Evolutionary conservation across 2,329 filamentous ascomycete genomes (phyloP), one percentile per base, ranked within the genome.

Genomic region (Exutisphaerella laricina): DNA sequence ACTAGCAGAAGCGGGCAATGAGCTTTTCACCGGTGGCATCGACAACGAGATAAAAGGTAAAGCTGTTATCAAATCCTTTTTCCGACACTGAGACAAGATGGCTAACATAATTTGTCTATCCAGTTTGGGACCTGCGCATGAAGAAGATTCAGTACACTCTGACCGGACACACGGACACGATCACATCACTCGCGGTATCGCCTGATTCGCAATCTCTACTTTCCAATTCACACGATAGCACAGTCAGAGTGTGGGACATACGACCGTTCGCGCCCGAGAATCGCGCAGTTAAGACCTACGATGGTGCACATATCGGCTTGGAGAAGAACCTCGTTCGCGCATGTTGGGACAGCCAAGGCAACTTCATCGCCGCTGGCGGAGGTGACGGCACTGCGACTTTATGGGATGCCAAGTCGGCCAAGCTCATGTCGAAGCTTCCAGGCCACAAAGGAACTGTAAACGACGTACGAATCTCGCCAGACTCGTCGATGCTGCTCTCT

Each of bases 41-140:
- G 92, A 97, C 69, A 96, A 97, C 61, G 88, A 94, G 57, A 94
- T 98, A 63, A 88, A 89, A 58, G n/a, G n/a, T n/a, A n/a, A n/a
- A n/a, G n/a, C n/a, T n/a, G n/a, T n/a, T n/a, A n/a, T n/a, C n/a
- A n/a, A n/a, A n/a, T n/a, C n/a, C n/a, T n/a, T n/a, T n/a, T n/a
- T n/a, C n/a, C n/a, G n/a, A n/a, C n/a, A n/a, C n/a, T n/a, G n/a
- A n/a, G n/a, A n/a, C n/a, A n/a, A n/a, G n/a, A n/a, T n/a, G n/a
- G n/a, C n/a, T n/a, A n/a, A n/a, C n/a, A n/a, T n/a, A n/a, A n/a
- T n/a, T n/a, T n/a, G n/a, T n/a, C n/a, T n/a, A n/a, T n/a, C n/a
- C n/a, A n/a, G 89, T 94, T 14, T 98, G 92, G 90, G 92, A 98
- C 66, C 70, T 97, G 60, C 81, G 92, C 54, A 97, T 95, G 71